These are phyloP conservation scores for Cladosporium sp. DNA, from an alignment of 2,329 filamentous ascomycete genomes.

Conservation along the genomic window DNA sequence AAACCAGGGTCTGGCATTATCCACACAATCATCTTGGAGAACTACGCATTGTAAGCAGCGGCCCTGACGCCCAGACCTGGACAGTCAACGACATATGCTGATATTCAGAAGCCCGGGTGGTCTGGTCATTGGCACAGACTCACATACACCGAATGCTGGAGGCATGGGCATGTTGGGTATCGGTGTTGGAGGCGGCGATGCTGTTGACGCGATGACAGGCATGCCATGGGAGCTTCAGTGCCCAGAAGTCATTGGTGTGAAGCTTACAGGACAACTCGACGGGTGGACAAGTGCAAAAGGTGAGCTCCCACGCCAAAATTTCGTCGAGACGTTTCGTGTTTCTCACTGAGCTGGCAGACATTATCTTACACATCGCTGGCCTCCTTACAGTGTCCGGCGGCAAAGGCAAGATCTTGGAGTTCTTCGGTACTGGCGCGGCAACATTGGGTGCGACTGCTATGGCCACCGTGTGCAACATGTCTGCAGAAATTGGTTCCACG, in stretches of 20 bases:
- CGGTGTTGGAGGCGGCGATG: conserved; percentile 96
- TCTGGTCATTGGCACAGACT: conserved; percentile 96
- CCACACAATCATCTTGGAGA: conserved; percentile 96
- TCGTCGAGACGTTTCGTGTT: background rate
- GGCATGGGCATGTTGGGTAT: conserved; percentile 90
- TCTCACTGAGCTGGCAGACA: conserved; percentile 53
- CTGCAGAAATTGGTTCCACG: conserved; percentile 67
- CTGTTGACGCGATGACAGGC: conserved; percentile 96
- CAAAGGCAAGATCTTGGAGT: conserved; percentile 84
- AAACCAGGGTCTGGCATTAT: conserved; percentile 98
- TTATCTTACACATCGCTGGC: conserved; percentile 95
- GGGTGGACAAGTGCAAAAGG: conserved; percentile 94
- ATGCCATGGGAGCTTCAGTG: conserved; percentile 98
- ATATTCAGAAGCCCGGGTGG: conserved; percentile 64
- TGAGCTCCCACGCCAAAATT: conserved; percentile 38
- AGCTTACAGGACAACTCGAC: conserved; percentile 80
- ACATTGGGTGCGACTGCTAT: conserved; percentile 61
- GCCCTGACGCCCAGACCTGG: too few species aligned
- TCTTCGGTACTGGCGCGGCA: conserved; percentile 44
- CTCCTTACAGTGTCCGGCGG: conserved; percentile 97
- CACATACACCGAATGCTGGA: conserved; percentile 94
- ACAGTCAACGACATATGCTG: background rate
- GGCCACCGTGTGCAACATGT: conserved; percentile 67
- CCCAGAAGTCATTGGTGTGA: conserved; percentile 93
- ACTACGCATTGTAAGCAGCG: conserved; percentile 72